Evolutionary conservation across 2,329 filamentous ascomycete genomes (phyloP).

Genomic region (Tolypocladium paradoxum): DNA sequence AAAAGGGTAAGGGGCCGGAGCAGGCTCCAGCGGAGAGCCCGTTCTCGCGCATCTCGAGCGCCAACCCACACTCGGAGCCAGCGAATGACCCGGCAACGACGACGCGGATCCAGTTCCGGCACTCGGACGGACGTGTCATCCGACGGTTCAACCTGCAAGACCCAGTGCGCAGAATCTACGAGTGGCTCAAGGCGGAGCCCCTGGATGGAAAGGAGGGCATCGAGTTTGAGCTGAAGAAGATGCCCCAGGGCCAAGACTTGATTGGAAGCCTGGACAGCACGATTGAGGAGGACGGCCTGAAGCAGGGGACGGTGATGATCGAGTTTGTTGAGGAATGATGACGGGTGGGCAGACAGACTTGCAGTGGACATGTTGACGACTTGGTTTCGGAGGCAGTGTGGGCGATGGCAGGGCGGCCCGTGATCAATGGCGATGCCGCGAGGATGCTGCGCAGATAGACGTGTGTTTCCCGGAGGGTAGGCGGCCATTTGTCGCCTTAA

Average conservation of each 20-base stretch:
- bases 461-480: neutral
- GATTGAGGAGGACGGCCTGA: conserved; percentile 73
- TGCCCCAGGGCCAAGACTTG: conserved; percentile 69
- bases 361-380: neutral
- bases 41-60: conserved; percentile 63
- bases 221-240: conserved; percentile 77
- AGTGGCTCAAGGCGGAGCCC: conserved; percentile 89
- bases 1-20: conserved; percentile 45
- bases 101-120: conserved; percentile 86
- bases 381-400: neutral
- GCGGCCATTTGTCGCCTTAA: neutral
- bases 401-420: neutral
- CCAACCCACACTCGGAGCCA: conserved; percentile 69
- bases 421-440: neutral
- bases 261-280: conserved; percentile 63
- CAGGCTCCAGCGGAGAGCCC: conserved; percentile 20
- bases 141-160: conserved; percentile 73
- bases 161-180: conserved; percentile 72
- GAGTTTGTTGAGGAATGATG: conserved; percentile 60
- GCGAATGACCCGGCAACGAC: conserved; percentile 56
- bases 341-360: neutral
- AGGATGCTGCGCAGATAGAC: neutral
- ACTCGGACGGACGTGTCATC: conserved; percentile 75
- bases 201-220: conserved; percentile 68
- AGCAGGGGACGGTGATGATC: conserved; percentile 92